Evolutionary conservation across 495 filamentous ascomycete species (phyloP).

Genomic region (Aspergillus leporis): DNA sequence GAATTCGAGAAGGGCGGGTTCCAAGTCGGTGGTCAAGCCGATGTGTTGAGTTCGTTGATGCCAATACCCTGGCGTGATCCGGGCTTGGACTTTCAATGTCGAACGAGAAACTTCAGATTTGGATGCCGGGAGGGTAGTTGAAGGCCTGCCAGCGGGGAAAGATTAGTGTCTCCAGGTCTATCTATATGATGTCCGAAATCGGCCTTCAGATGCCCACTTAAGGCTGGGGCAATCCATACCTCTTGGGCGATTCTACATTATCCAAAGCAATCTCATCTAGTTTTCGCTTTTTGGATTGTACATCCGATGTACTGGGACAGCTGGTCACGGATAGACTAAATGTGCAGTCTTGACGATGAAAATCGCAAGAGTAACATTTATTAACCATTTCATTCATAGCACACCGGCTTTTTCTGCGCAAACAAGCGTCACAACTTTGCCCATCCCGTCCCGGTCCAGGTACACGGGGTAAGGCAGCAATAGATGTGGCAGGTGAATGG

Average conservation of each 20-base stretch:
- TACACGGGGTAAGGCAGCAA: slow-evolving; percentile 28
- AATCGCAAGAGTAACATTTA: slow-evolving; percentile 54
- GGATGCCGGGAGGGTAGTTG: slow-evolving; percentile 23
- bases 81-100: slow-evolving; percentile 24
- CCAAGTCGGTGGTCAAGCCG: slow-evolving; percentile 54
- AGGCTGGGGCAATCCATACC: slow-evolving; percentile 30
- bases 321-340: slow-evolving; percentile 38
- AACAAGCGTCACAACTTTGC: slow-evolving; percentile 75
- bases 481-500: slow-evolving; percentile 26
- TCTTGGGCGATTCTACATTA: slow-evolving; percentile 42
- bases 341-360: slow-evolving; percentile 56
- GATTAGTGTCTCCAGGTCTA: slow-evolving; percentile 19
- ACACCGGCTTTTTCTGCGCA: slow-evolving; percentile 83
- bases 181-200: slow-evolving; percentile 26
- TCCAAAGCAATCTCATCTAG: slow-evolving; percentile 39
- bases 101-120: slow-evolving; percentile 31
- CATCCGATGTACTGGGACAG: slow-evolving; percentile 44
- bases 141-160: slow-evolving; percentile 24
- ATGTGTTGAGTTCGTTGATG: slow-evolving; percentile 52
- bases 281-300: slow-evolving; percentile 74
- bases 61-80: slow-evolving; percentile 42
- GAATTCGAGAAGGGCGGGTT: slow-evolving; percentile 50
- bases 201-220: slow-evolving; percentile 14
- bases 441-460: slow-evolving; percentile 43
- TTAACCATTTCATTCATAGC: slow-evolving; percentile 69